Base-by-base conservation (phyloP, 2,329 filamentous ascomycete genomes). In the Hypoxylon sp. region DNA sequence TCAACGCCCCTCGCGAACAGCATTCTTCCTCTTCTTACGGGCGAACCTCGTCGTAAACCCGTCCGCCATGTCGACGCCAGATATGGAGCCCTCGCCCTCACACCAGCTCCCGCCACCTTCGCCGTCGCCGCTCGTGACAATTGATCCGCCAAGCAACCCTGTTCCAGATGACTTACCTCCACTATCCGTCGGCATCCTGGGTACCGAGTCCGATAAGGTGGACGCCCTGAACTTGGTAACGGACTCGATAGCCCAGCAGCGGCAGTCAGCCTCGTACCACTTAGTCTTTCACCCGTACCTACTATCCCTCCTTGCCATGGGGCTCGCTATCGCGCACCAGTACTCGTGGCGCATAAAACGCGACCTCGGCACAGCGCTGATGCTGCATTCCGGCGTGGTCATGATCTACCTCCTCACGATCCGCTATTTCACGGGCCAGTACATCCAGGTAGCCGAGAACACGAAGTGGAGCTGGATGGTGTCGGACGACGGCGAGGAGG, bases 221-320 rank as follows among this genome's bases (percentile, higher is more conserved):
- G 85, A 89, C 61, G 90, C 90, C 17, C 83, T 97, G 56, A 87
- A 87, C 69, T 87, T 97, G 19, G 85, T 97, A 41, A 91, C 93
- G 67, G 93, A 95, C 79, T 93, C 90, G 64, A 87, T 97, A 53
- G 92, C 93, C 36, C 91, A 97, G 80, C 93, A 96, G 83, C 89
- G 91, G 68, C 90, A 93, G 76, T 81, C 86, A 7, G 89, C 92
- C 19, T 87, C 89, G 45, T 81, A 82, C 60, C 82, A 87, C 68
- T 82, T 96, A 64, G 82, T 92, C 67, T 87, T 86, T 73, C 89
- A 93, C 79, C 88, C 87, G 0, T 77, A 87, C 23, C 82, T 84
- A 53, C 75, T 90, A 13, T 80, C 83, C 21, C 78, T 83, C 6
- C 79, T 89, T n/a, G 75, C 80, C 43, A 75, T 79, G 10, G 73